These are phyloP conservation scores for Naematelia aurantialba DNA, from an alignment of 768 basidiomycete genomes.

Conservation along the genomic window DNA sequence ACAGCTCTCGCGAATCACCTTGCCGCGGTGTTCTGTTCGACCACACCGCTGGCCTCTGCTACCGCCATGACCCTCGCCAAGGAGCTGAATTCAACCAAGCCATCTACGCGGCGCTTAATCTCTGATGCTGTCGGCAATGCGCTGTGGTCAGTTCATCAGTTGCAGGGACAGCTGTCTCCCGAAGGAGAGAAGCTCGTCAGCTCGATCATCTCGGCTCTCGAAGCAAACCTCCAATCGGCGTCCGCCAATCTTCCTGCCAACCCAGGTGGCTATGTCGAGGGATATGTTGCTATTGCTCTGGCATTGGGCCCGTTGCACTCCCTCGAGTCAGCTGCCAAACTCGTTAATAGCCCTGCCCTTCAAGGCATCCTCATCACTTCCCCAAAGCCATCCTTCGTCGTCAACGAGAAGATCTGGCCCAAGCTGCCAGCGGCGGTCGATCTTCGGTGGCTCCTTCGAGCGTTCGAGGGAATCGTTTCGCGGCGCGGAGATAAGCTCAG, in stretches of 20 bases:
- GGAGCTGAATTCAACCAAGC: constrained; percentile 69
- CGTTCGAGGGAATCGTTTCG: constrained; percentile 54
- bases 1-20: constrained; percentile 63
- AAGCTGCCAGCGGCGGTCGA: constrained; percentile 63
- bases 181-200: constrained; percentile 59
- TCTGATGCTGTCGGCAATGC: constrained; percentile 62
- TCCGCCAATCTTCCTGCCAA: constrained; percentile 61
- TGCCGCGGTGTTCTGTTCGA: constrained; percentile 55
- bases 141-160: constrained; percentile 54
- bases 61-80: constrained; percentile 59
- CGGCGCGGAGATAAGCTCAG: constrained; percentile 17
- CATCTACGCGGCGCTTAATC: constrained; percentile 61
- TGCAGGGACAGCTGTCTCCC: constrained; percentile 50
- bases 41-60: constrained; percentile 55
- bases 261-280: constrained; percentile 70
- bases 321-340: constrained; percentile 50
- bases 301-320: constrained; percentile 62
- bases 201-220: constrained; percentile 61
- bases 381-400: constrained; percentile 75
- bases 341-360: constrained; percentile 40
- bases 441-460: constrained; percentile 71
- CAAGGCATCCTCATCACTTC: constrained; percentile 50
- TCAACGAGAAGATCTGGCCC: constrained; percentile 83
- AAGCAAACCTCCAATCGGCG: constrained; percentile 65
- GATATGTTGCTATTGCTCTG: constrained; percentile 69